Conservation (phyloP, 2,329 filamentous ascomycete species). For the Cordyceps militaris region DNA sequence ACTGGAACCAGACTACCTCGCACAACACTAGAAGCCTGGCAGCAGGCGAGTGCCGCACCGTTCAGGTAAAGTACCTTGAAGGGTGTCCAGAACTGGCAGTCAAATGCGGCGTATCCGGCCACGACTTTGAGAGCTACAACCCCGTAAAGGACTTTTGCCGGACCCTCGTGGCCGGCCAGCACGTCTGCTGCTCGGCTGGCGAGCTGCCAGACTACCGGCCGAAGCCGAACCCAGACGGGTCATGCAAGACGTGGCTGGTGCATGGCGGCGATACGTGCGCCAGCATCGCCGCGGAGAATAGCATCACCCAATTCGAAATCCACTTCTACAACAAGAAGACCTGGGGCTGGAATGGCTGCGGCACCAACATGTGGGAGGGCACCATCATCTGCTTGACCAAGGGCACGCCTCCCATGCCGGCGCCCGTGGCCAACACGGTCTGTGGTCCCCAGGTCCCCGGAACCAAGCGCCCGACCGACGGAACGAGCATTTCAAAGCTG, state of each 20-base stretch:
- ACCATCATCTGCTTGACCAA: constrained; percentile 19
- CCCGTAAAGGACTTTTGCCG: not conserved
- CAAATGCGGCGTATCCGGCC: constrained; percentile 27
- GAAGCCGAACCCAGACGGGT: constrained; percentile 2
- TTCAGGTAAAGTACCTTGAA: constrained; percentile 25
- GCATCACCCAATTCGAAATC: constrained; percentile 16
- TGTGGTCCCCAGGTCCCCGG: constrained; percentile 21
- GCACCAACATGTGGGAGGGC: constrained; percentile 12
- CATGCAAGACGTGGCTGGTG: not conserved
- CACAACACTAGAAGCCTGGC: not conserved
- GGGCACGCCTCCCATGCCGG: constrained; percentile 18
- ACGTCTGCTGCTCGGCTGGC: constrained; percentile 5
- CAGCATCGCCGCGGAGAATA: constrained; percentile 20
- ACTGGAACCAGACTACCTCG: not conserved
- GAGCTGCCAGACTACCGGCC: not conserved
- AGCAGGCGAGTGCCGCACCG: constrained; percentile 16
- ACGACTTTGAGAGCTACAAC: constrained; percentile 28
- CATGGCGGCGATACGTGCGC: not conserved
- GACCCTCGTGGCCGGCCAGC: not conserved
- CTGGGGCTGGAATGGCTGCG: constrained; percentile 21
- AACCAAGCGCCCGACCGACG: constrained; percentile 15
- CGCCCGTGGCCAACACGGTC: constrained; percentile 15
- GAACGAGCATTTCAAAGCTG: constrained; percentile 16
- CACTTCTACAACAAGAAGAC: constrained; percentile 23
- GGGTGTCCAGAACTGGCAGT: constrained; percentile 26